Percentiles rank a stretch among this genome's conserved stretches.
These are phyloP conservation scores for Xylogone sp. DNA, from an alignment of 2,329 filamentous ascomycete species.

Conservation along the genomic window DNA sequence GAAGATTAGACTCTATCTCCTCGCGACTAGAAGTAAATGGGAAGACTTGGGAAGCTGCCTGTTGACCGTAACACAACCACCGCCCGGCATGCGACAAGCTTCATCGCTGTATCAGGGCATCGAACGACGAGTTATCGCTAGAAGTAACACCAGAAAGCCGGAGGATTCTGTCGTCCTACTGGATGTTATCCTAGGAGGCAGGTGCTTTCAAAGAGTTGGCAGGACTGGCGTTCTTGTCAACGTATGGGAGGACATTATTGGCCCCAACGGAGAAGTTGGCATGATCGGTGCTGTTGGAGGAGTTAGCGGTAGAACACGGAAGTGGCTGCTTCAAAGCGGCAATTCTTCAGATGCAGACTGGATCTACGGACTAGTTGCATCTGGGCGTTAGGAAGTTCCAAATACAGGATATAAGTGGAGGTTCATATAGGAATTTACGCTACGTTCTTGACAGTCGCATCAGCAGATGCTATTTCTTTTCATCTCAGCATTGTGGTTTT, in stretches of 20 bases:
- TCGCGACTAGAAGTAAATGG: slow-evolving; percentile 77
- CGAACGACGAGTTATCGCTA: slow-evolving; percentile 83
- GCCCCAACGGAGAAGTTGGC: slow-evolving; percentile 22
- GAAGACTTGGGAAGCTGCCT: slow-evolving; percentile 83
- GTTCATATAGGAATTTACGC: background rate
- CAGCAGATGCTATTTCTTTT: background rate
- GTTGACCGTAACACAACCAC: slow-evolving; percentile 78
- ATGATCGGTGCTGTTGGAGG: slow-evolving; percentile 19
- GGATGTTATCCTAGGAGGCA: slow-evolving; percentile 10
- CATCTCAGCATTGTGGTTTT: too few species aligned
- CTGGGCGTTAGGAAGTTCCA: background rate
- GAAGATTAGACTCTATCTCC: slow-evolving; percentile 80
- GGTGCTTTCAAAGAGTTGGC: slow-evolving; percentile 19
- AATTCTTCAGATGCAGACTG: slow-evolving; percentile 22
- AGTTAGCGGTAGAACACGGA: slow-evolving; percentile 19
- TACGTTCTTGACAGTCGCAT: background rate
- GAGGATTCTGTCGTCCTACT: slow-evolving; percentile 9
- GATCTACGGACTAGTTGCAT: slow-evolving; percentile 16
- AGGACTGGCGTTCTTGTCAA: slow-evolving; percentile 20
- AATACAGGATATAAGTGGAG: background rate
- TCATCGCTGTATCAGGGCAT: slow-evolving; percentile 59
- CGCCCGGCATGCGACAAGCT: slow-evolving; percentile 54
- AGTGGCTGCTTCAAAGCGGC: slow-evolving; percentile 22
- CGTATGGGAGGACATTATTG: slow-evolving; percentile 24
- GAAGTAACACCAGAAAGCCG: slow-evolving; percentile 41